Base-by-base conservation (phyloP, 306 rosid species). In the Casuarina equisetifolia region DNA sequence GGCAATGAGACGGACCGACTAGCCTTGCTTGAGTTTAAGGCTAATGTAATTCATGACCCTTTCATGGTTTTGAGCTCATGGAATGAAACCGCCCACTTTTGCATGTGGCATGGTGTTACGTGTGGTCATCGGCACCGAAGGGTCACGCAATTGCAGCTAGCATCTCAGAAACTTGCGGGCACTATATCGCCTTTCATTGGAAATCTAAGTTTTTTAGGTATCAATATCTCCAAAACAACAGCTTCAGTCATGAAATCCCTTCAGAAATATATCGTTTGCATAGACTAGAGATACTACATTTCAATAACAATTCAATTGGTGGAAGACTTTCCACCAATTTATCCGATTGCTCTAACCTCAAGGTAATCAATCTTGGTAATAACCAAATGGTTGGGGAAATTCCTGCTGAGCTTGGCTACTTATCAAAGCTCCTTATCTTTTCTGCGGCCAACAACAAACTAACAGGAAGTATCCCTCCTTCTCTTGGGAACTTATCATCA, bases 351-450 rank as follows among this genome's bases (percentile, higher is more conserved):
- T 25, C 68, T 11, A 35, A 11, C 42, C 40, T 61, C 1, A 9
- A 10, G 10, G 0, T 0, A 0, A 3, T 61, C 3, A 0, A 0
- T 1, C 17, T 61, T 61, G 0, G 0, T 1, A 0, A 3, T 9
- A 32, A 10, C 43, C 0, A 25, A 0, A 15, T 61, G 15, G 17
- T 1, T 3, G 43, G 67, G 6, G 7, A 20, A 7, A 20, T 57
- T 9, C 64, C 39, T 7, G 0, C 1, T 0, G 6, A 57, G 15
- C 4, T 57, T 61, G 42, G 68, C 68, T 25, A 6, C 43, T 61
- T 61, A 42, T 35, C 68, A 10, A 61, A 61, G 7, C 68, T 61
- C 17, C 7, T 0, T 32, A 0, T 0, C 0, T 35, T 61, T 35
- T 0, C 0, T 61, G 42, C 0, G 3, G 8, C 0, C 3, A 0